Conservation (phyloP, 108 stramenopile genomes). For the Skeletonema grethae region DNA sequence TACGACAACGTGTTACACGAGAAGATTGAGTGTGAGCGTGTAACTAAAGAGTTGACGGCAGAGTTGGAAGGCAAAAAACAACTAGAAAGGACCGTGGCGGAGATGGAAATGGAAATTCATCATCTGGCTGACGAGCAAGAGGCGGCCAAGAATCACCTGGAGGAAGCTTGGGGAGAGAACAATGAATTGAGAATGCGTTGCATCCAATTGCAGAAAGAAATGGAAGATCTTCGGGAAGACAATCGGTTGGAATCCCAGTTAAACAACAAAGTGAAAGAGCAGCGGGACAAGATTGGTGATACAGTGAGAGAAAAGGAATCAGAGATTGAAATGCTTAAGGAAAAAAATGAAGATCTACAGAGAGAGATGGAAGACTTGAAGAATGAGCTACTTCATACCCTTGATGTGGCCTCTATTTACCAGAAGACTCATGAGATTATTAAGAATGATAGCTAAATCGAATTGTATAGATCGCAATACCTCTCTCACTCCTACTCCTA, state of each 20-base stretch:
- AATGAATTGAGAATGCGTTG: neutral
- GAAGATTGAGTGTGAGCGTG: neutral
- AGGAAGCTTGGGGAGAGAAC: neutral
- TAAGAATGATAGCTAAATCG: neutral
- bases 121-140: neutral
- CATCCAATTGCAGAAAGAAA: slow-evolving; percentile 1
- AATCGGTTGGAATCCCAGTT: slow-evolving; percentile 2
- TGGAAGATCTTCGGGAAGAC: neutral
- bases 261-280: slow-evolving; percentile 2
- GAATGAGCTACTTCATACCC: neutral
- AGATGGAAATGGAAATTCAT: slow-evolving; percentile 1
- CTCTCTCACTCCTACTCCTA: no score
- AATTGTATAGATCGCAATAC: no score
- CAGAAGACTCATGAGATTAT: neutral
- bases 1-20: neutral
- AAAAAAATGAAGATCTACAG: neutral
- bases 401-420: slow-evolving; percentile 2
- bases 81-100: neutral
- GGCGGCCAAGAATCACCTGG: neutral
- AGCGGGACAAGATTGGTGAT: neutral
- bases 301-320: neutral
- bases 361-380: neutral
- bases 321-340: neutral
- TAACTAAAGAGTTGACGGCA: neutral
- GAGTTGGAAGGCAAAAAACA: neutral